Conservation (phyloP, 352 stramenopile genomes). For the Phytophthora ohioensis region DNA sequence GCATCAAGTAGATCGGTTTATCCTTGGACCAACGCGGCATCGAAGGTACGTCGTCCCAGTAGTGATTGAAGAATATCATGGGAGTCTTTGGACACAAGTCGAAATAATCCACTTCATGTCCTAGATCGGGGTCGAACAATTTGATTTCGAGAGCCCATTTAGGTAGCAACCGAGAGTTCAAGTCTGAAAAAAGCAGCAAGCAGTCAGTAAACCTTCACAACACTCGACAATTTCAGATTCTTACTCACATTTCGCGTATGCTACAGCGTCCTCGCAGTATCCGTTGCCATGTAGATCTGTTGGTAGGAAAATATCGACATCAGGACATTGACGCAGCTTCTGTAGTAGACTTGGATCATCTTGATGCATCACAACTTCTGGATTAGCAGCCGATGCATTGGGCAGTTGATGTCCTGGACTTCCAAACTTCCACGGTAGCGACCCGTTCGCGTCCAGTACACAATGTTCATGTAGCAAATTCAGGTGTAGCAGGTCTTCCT, state of each 20-base stretch:
- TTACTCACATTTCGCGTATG: constrained; percentile 56
- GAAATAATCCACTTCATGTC: constrained; percentile 50
- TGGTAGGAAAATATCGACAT: constrained; percentile 59
- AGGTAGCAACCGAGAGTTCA: constrained; percentile 44
- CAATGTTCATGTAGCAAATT: constrained; percentile 45
- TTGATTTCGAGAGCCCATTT: constrained; percentile 41
- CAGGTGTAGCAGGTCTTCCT: constrained; percentile 38
- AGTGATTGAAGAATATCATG: constrained; percentile 70
- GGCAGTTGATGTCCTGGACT: constrained; percentile 31
- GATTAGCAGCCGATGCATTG: constrained; percentile 29
- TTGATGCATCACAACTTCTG: constrained; percentile 28
- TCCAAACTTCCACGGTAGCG: constrained; percentile 43
- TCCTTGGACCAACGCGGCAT: constrained; percentile 33
- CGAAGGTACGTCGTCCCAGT: constrained; percentile 45
- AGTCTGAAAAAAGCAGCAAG: constrained; percentile 24
- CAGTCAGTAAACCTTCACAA: not conserved
- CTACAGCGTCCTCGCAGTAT: constrained; percentile 62
- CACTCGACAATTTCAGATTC: no score
- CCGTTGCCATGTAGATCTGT: constrained; percentile 42
- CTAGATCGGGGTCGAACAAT: constrained; percentile 33
- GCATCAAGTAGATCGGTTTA: constrained; percentile 60
- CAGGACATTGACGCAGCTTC: constrained; percentile 47
- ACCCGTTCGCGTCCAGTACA: constrained; percentile 19
- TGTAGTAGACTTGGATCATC: constrained; percentile 37
- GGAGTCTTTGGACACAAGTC: constrained; percentile 61